phyloP scores from a whole-genome alignment of 257 asterid genomes.

The Ehretia macrophylla region DNA sequence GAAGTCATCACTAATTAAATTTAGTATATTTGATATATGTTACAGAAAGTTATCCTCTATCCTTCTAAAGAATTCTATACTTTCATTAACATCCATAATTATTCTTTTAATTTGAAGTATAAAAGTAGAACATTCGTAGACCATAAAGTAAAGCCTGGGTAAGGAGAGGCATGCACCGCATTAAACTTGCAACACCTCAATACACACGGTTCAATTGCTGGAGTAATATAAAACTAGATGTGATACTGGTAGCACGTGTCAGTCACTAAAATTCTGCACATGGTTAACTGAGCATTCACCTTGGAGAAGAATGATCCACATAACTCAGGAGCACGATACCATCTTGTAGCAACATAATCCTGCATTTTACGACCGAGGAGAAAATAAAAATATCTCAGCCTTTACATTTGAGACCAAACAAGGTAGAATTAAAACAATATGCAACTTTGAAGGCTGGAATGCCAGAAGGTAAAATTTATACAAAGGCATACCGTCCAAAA shows the following conservation, averaged over 20 bases:
- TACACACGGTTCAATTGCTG: not conserved
- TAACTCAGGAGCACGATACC: constrained; percentile 97
- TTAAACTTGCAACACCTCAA: no score
- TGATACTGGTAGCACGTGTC: not conserved
- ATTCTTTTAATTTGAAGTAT: no score
- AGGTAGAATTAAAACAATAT: not conserved
- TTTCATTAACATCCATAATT: no score
- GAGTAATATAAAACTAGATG: not conserved
- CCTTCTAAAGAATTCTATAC: no score
- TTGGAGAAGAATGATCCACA: constrained; percentile 96
- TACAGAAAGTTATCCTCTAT: no score
- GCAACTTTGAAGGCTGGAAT: not conserved
- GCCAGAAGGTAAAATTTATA: constrained; percentile 5
- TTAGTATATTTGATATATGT: no score
- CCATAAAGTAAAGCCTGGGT: no score
- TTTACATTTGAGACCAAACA: constrained; percentile 4
- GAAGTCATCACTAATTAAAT: no score
- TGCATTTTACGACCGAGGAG: constrained; percentile 24
- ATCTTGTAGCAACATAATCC: constrained; percentile 99
- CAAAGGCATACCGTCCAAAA: constrained; percentile 76
- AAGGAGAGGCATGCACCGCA: no score
- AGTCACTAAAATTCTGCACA: not conserved
- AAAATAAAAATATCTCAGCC: not conserved
- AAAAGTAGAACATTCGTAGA: no score
- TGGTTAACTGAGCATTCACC: constrained; percentile 33